A percentile compares a stretch with the other conserved stretches of the same genome.
Evolutionary conservation across 352 stramenopile genomes (phyloP).

Genomic region (Phytophthora sp.): DNA sequence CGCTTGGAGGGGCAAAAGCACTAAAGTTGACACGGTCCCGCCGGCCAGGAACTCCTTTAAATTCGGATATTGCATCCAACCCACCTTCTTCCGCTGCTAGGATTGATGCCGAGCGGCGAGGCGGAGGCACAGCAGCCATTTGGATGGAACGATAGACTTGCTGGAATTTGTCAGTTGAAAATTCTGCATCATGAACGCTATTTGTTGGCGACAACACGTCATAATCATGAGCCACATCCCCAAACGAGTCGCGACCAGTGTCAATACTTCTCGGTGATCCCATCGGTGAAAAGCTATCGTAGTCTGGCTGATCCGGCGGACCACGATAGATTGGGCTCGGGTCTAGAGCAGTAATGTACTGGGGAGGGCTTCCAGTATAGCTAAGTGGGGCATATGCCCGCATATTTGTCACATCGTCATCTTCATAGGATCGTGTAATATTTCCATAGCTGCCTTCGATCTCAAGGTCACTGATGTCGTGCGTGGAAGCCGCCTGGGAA

Average conservation of each 20-base stretch:
- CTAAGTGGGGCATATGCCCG: constrained; percentile 33
- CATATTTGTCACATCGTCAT: constrained; percentile 46
- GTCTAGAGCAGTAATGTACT: constrained; percentile 42
- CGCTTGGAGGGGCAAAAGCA: constrained; percentile 67
- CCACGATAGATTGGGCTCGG: constrained; percentile 44
- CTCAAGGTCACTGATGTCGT: constrained; percentile 46
- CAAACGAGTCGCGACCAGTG: constrained; percentile 27
- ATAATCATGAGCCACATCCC: constrained; percentile 44
- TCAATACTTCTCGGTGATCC: constrained; percentile 40
- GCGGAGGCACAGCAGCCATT: constrained; percentile 21
- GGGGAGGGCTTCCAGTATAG: constrained; percentile 36
- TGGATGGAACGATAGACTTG: constrained; percentile 80
- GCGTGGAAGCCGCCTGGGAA: constrained; percentile 34
- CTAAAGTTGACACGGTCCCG: constrained; percentile 83
- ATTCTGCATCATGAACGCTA: constrained; percentile 61
- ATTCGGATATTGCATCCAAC: constrained; percentile 33
- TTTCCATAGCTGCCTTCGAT: constrained; percentile 40
- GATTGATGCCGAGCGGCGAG: constrained; percentile 15
- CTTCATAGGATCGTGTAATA: constrained; percentile 33
- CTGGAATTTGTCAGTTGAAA: constrained; percentile 74
- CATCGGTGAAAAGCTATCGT: constrained; percentile 55
- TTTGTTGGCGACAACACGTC: constrained; percentile 61
- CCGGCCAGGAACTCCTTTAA: constrained; percentile 45
- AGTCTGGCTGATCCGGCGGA: constrained; percentile 32
- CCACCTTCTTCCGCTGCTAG: constrained; percentile 28